A percentile compares a stretch with the other conserved stretches of the same genome.
These are phyloP conservation scores for Triticum turgidum DNA, from an alignment of 176 grass and related monocot genomes.

Conservation along the genomic window DNA sequence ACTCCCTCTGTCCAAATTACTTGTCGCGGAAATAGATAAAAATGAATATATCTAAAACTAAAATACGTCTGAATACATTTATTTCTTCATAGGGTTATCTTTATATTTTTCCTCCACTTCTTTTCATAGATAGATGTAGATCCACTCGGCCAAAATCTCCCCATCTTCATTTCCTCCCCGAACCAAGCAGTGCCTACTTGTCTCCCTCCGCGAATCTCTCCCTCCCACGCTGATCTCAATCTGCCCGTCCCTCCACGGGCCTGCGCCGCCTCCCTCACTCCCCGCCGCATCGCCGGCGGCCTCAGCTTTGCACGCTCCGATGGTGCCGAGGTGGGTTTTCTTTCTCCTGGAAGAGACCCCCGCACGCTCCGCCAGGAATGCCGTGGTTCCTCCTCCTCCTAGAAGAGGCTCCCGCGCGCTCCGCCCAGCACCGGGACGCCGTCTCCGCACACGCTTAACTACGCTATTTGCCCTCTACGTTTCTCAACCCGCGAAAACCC, in stretches of 20 bases:
- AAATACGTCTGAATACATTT: too few relatives aligned
- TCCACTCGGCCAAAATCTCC: not conserved
- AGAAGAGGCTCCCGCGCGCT: not conserved
- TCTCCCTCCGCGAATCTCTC: not conserved
- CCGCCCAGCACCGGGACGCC: not conserved
- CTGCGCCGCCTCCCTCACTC: too few relatives aligned
- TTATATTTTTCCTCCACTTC: too few relatives aligned
- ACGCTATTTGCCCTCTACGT: not conserved
- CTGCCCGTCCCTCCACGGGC: not conserved
- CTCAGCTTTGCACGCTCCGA: slow-evolving; percentile 14
- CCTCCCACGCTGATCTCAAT: slow-evolving; percentile 17
- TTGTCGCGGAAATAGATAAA: too few relatives aligned
- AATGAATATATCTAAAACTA: too few relatives aligned
- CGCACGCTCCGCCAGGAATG: not conserved
- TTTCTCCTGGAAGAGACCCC: not conserved
- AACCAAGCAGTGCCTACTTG: not conserved
- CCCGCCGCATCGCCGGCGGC: not conserved
- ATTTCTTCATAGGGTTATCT: too few relatives aligned
- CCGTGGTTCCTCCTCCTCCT: not conserved
- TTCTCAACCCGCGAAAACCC: not conserved
- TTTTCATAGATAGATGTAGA: not conserved
- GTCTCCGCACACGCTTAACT: not conserved
- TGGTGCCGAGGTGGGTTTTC: not conserved
- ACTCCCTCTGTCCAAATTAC: too few relatives aligned
- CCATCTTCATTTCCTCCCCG: not conserved